phyloP scores from a whole-genome alignment of 2,329 filamentous ascomycete species.

The Beauveria brongniartii region DNA sequence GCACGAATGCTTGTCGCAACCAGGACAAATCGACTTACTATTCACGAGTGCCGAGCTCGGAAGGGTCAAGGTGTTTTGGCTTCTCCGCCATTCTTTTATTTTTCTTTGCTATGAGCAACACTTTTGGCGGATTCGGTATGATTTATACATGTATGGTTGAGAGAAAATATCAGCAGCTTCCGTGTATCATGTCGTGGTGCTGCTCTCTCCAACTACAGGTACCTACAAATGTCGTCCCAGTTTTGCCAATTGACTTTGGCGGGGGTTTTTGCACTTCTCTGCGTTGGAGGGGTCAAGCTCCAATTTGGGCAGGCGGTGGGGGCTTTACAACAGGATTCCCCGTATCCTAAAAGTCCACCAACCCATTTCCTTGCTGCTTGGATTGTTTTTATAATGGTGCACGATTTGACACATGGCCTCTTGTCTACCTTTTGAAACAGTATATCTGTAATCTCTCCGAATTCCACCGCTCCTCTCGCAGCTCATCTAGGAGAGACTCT shows the following conservation, averaged over 20 bases:
- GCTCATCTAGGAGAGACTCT: background rate
- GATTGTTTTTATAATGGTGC: no score
- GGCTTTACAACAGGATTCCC: background rate
- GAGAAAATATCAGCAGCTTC: background rate
- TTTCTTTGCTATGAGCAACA: background rate
- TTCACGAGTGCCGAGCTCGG: conserved; percentile 76
- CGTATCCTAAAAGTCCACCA: background rate
- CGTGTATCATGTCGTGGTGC: background rate
- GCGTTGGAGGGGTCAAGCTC: background rate
- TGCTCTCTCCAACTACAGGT: no score
- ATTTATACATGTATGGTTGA: no score
- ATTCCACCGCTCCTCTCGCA: background rate
- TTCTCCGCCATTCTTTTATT: conserved; percentile 1
- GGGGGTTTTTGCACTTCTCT: background rate
- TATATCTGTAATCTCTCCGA: no score
- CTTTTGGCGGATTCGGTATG: no score
- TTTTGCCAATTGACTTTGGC: background rate
- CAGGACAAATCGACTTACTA: conserved; percentile 52
- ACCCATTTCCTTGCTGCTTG: background rate
- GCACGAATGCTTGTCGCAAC: background rate
- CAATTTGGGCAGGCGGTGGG: conserved; percentile 7
- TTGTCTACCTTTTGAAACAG: no score
- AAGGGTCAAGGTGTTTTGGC: conserved; percentile 68
- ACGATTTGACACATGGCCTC: no score
- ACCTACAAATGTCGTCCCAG: background rate